Evolutionary conservation across 768 basidiomycete genomes (phyloP).

Genomic region (Leccinum rimulosum): DNA sequence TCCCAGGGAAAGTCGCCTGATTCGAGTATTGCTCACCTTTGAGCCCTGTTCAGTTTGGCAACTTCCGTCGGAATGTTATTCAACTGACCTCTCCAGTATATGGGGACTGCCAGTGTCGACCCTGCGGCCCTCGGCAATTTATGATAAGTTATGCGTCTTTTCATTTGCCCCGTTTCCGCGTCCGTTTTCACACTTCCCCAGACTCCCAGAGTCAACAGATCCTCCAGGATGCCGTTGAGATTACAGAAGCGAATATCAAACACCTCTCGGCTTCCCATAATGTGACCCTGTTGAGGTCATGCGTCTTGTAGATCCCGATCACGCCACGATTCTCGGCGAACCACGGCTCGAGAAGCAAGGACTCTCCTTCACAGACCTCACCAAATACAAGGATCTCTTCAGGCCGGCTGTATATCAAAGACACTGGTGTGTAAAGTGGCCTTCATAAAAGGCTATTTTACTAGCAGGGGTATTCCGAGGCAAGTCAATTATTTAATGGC

Average conservation of each 20-base stretch:
- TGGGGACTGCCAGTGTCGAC: not conserved
- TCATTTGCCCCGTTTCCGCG: not conserved
- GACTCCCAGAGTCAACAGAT: not conserved
- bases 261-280: conserved; percentile 12
- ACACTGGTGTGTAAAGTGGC: not conserved
- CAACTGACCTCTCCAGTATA: not conserved
- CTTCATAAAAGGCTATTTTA: not conserved
- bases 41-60: not conserved
- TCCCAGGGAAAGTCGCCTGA: not conserved
- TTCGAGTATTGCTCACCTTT: not conserved
- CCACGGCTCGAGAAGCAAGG: conserved; percentile 14
- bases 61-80: not conserved
- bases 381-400: not conserved
- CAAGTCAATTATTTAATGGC: not conserved
- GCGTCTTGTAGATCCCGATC: conserved; percentile 11
- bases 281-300: conserved; percentile 18
- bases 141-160: not conserved
- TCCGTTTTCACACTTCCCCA: not conserved
- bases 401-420: not conserved
- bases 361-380: conserved; percentile 13
- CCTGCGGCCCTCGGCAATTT: not conserved
- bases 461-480: not conserved
- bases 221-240: not conserved
- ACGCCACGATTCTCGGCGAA: conserved; percentile 16
- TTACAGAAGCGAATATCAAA: conserved; percentile 1